Evolutionary conservation across 805 yeast genomes (phyloP).

Genomic region (Yarrowia sp.): DNA sequence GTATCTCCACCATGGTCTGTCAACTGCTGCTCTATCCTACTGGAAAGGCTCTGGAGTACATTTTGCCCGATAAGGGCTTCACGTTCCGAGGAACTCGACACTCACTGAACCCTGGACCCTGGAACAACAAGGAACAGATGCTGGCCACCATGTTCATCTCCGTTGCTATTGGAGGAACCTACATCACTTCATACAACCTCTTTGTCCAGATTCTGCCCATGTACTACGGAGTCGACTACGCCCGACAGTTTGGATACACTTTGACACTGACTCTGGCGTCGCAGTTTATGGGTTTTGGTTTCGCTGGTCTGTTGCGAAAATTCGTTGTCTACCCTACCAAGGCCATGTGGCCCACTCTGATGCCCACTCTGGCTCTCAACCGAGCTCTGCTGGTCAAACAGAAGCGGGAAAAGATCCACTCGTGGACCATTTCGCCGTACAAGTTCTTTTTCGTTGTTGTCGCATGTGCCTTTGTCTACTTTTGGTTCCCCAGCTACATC

Average conservation of each 20-base stretch:
- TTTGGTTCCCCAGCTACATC: conserved; percentile 67
- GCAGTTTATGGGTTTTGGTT: conserved; percentile 52
- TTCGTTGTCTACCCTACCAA: conserved; percentile 46
- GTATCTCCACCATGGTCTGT: conserved; percentile 44
- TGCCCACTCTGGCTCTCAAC: conserved; percentile 57
- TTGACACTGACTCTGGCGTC: conserved; percentile 46
- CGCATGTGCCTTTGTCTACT: conserved; percentile 49
- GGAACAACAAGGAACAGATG: conserved; percentile 63
- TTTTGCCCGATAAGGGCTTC: conserved; percentile 49
- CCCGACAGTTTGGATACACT: conserved; percentile 43
- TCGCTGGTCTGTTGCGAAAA: conserved; percentile 54
- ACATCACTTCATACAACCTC: conserved; percentile 27
- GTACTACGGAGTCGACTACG: conserved; percentile 37
- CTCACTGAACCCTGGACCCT: conserved; percentile 59
- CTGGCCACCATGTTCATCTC: conserved; percentile 46
- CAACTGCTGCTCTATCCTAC: conserved; percentile 51
- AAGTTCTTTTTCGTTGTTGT: conserved; percentile 48
- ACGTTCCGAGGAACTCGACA: conserved; percentile 42
- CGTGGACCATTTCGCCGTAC: conserved; percentile 59
- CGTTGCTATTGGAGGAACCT: conserved; percentile 37
- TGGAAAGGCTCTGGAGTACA: conserved; percentile 44
- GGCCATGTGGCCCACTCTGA: conserved; percentile 51
- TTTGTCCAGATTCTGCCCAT: conserved; percentile 37
- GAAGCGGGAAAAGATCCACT: conserved; percentile 42
- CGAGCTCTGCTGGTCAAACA: conserved; percentile 35